phyloP scores from a whole-genome alignment of 345 rosid genomes.

The Excoecaria agallocha region DNA sequence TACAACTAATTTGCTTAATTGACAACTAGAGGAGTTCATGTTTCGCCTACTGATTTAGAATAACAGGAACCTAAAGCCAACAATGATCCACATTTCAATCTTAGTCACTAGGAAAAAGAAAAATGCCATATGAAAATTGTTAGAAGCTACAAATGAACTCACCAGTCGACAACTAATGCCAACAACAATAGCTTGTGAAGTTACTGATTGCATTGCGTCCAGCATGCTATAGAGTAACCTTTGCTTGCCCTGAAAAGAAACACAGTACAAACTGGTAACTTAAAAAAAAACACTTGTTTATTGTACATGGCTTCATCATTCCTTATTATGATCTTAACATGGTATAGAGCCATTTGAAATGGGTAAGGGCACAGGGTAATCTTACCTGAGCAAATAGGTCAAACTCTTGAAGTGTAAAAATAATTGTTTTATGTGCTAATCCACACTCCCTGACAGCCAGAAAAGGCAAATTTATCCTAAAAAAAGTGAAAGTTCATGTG shows the following conservation, averaged over 20 bases:
- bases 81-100: background rate
- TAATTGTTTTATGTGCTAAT: constrained; percentile 83
- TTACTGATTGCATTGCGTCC: constrained; percentile 92
- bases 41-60: background rate
- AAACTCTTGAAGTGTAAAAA: constrained; percentile 85
- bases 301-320: background rate
- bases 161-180: constrained; percentile 87
- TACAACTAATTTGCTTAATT: constrained; percentile 1
- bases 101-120: background rate
- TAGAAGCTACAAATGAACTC: constrained; percentile 16
- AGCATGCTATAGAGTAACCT: constrained; percentile 76
- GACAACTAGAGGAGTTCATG: background rate
- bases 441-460: constrained; percentile 82
- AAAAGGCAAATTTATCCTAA: constrained; percentile 15
- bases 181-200: constrained; percentile 85
- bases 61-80: background rate
- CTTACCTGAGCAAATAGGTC: constrained; percentile 93
- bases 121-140: background rate
- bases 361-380: constrained; percentile 8
- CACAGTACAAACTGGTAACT: constrained; percentile 7
- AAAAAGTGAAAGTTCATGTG: background rate
- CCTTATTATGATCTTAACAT: background rate
- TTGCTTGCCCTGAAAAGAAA: constrained; percentile 72
- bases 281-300: background rate
- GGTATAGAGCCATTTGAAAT: constrained; percentile 3